Conservation (phyloP, 805 yeast genomes). For the Peterozyma xylosa region DNA sequence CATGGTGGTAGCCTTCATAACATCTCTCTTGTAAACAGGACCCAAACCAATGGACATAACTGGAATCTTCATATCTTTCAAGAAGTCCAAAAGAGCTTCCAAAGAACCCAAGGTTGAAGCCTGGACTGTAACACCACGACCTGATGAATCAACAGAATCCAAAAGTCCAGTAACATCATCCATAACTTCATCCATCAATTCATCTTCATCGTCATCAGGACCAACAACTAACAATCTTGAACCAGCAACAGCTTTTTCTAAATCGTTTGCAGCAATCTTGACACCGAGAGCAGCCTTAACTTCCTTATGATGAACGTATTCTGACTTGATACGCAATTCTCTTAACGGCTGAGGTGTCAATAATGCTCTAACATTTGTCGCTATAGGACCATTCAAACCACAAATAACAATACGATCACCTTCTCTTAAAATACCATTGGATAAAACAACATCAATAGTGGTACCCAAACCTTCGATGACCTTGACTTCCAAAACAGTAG, state of each 20-base stretch:
- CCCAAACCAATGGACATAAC: conserved; percentile 98
- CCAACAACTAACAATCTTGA: conserved; percentile 92
- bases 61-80: conserved; percentile 97
- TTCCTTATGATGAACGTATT: conserved; percentile 92
- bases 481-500: conserved; percentile 94
- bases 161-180: conserved; percentile 92
- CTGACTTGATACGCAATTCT: conserved; percentile 94
- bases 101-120: conserved; percentile 97
- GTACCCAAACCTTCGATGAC: conserved; percentile 98
- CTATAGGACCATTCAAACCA: conserved; percentile 98
- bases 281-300: conserved; percentile 99
- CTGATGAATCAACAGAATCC: conserved; percentile 91
- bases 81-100: conserved; percentile 94
- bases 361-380: conserved; percentile 90
- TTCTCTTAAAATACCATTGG: conserved; percentile 93
- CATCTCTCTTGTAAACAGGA: conserved; percentile 97
- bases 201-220: conserved; percentile 97
- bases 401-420: conserved; percentile 95
- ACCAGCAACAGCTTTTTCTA: conserved; percentile 99
- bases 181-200: conserved; percentile 96
- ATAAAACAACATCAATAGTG: conserved; percentile 93
- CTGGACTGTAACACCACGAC: conserved; percentile 97
- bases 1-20: conserved; percentile 96
- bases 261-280: conserved; percentile 94
- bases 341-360: conserved; percentile 97